Evolutionary conservation across 805 yeast genomes (phyloP).

Genomic region (Myxozyma geophila): DNA sequence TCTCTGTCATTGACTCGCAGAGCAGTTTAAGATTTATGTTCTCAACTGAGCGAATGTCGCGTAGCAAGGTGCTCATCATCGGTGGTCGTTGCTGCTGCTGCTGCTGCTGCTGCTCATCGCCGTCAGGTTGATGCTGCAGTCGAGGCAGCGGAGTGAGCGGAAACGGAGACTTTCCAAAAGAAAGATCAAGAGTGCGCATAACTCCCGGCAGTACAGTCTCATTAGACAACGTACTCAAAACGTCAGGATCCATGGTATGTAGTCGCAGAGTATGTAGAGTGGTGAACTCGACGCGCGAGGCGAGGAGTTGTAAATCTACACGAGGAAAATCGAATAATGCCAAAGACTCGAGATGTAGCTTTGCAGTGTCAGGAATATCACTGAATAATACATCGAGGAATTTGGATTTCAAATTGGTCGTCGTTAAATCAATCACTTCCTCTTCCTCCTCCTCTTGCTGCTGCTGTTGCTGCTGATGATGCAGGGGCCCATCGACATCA

Average conservation of each 20-base stretch:
- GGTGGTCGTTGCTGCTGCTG: conserved; percentile 15
- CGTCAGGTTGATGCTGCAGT: not conserved
- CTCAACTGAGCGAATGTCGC: conserved; percentile 24
- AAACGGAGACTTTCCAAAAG: conserved; percentile 22
- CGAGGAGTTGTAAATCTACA: conserved; percentile 15
- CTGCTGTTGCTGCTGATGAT: not conserved
- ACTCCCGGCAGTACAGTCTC: conserved; percentile 13
- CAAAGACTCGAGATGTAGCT: conserved; percentile 18
- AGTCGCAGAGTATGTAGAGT: conserved; percentile 18
- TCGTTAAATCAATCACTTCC: conserved; percentile 7
- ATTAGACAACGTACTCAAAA: conserved; percentile 17
- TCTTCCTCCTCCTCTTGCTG: not conserved
- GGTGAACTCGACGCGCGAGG: conserved; percentile 14
- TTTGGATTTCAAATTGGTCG: conserved; percentile 19
- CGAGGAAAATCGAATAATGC: conserved; percentile 30
- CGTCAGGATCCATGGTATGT: conserved; percentile 27
- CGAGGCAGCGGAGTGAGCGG: conserved; percentile 14
- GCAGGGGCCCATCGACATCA: conserved; percentile 10
- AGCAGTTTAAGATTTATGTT: conserved; percentile 26
- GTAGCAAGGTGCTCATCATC: conserved; percentile 23
- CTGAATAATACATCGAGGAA: conserved; percentile 17
- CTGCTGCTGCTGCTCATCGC: not conserved
- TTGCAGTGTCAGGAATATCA: not conserved
- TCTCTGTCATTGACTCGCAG: conserved; percentile 25
- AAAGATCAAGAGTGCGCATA: conserved; percentile 27